Percentiles rank a stretch among this genome's conserved stretches.
Conservation (phyloP, 1,284 basidiomycete species). For the Cutaneotrichosporon sp. region DNA sequence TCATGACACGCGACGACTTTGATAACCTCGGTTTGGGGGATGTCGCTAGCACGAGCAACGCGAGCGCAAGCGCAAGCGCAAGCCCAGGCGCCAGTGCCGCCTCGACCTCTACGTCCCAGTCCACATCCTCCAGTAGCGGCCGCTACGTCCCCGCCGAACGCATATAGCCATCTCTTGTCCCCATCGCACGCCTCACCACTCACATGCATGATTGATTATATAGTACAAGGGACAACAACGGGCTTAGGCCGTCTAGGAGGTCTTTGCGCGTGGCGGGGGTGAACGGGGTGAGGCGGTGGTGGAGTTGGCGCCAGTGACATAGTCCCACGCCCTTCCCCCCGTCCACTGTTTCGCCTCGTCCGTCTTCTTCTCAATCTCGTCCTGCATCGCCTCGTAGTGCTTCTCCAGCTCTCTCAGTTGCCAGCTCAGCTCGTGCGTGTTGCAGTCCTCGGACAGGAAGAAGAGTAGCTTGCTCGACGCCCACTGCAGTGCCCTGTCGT, state of each 20-base stretch:
- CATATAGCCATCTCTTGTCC: conserved; percentile 4
- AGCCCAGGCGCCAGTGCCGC: not conserved
- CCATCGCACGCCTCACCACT: not conserved
- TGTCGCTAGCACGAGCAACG: conserved; percentile 18
- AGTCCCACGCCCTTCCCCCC: not conserved
- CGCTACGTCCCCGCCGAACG: conserved; percentile 1
- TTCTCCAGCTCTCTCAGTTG: conserved; percentile 30
- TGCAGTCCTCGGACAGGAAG: conserved; percentile 35
- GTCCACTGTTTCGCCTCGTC: conserved; percentile 4
- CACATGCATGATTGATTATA: conserved; percentile 6
- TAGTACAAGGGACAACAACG: not conserved
- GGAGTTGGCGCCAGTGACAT: too few relatives aligned
- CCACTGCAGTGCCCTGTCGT: conserved; percentile 26
- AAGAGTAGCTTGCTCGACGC: conserved; percentile 32
- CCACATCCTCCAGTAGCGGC: not conserved
- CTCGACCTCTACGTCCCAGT: too few relatives aligned
- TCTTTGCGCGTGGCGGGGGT: too few relatives aligned
- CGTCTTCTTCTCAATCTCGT: conserved; percentile 5
- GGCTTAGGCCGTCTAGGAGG: too few relatives aligned
- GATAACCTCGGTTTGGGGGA: conserved; percentile 70
- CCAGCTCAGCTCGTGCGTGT: conserved; percentile 32
- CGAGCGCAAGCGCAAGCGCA: not conserved
- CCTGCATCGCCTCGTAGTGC: conserved; percentile 30
- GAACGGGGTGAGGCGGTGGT: too few relatives aligned
- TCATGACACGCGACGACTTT: conserved; percentile 87